These are phyloP conservation scores for Sonneratia alba DNA, from an alignment of 345 rosid genomes.

Conservation along the genomic window DNA sequence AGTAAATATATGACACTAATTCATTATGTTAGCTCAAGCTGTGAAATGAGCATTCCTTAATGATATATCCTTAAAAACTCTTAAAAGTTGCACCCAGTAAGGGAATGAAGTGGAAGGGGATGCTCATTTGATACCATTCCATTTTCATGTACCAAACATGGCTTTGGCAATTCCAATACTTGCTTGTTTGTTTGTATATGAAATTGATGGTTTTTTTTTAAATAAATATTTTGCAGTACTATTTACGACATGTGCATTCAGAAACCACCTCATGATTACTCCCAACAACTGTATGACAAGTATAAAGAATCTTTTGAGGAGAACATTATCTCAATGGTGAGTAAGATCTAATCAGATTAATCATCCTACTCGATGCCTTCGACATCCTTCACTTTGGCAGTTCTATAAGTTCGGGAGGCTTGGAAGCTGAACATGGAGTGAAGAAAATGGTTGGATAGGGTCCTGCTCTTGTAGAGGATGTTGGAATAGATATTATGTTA, in stretches of 20 bases:
- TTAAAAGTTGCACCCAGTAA: neutral
- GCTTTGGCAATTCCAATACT: neutral
- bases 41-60: neutral
- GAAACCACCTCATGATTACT: slow-evolving; percentile 57
- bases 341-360: neutral
- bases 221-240: slow-evolving; percentile 25
- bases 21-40: neutral
- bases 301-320: slow-evolving; percentile 51
- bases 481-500: neutral
- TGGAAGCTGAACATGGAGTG: too few relatives aligned
- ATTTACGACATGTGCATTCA: slow-evolving; percentile 74
- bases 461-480: too few relatives aligned
- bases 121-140: too few relatives aligned
- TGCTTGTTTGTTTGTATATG: neutral
- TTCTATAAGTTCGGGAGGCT: neutral
- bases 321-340: slow-evolving; percentile 33
- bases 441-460: too few relatives aligned
- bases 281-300: slow-evolving; percentile 68
- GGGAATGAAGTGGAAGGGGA: neutral
- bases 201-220: neutral
- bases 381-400: neutral
- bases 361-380: neutral
- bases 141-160: neutral
- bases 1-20: neutral
- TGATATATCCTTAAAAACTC: neutral